Evolutionary conservation across 495 filamentous ascomycete species (phyloP), one percentile per base, ranked within the genome.

Genomic region (Umbilicaria muhlenbergii): DNA sequence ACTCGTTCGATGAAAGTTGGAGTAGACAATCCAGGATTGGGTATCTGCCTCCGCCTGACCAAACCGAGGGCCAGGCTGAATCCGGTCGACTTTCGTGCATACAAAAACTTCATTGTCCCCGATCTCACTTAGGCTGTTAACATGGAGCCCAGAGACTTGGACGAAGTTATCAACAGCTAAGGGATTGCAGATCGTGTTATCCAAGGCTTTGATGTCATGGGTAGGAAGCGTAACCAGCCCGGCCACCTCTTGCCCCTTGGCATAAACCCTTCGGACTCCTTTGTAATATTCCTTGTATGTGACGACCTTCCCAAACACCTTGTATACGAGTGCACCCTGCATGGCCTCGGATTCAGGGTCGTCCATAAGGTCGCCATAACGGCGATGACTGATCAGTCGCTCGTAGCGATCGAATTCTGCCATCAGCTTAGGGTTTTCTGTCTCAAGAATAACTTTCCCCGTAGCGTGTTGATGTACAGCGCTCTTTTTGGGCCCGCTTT

Each of bases 71-170:
- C 33, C 14, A 6, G 41, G 13, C 5, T 46, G 24, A 11, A 56
- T 11, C 6, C 46, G 45, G 3, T 43, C 51, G 0, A 59, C 36
- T 3, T 16, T 47, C 11, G 35, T 62, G 38, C 52, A 61, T 3
- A 59, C 44, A n/a, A 42, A 61, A 3, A 60, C 57, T 42, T 56
- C 52, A 12, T 57, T 43, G 8, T 47, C 48, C 1, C 40, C 34
- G 14, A 14, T 17, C 2, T 47, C 41, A 0, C 32, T 47, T 0
- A 63, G 42, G 38, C 56, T 58, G 46, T 69, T 68, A 14, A 62
- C 58, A 32, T 61, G 60, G 3, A 68, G 47, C 3, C 64, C 64
- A 0, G 63, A 53, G 0, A 69, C 56, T 40, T 67, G 64, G 3
- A 62, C 11, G 46, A 65, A 64, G 38, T 60, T 67, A 38, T 67